phyloP scores from a whole-genome alignment of 768 basidiomycete genomes.

The Tubosaeta sp. region DNA sequence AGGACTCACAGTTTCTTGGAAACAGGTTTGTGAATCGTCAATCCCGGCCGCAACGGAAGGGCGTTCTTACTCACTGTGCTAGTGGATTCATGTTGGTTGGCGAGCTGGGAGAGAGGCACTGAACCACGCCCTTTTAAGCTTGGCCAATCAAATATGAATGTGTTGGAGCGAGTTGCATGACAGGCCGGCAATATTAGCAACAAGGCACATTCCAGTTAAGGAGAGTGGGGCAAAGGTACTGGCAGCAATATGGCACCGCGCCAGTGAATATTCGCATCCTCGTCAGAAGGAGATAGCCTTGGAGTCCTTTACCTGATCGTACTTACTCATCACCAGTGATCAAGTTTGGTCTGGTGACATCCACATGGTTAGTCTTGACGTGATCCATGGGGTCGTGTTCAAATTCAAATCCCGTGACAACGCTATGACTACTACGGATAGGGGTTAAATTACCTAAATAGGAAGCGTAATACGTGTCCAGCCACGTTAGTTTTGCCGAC shows the following conservation, averaged over 20 bases:
- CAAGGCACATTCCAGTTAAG: neutral
- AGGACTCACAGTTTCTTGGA: constrained; percentile 17
- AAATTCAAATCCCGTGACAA: neutral
- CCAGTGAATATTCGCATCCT: neutral
- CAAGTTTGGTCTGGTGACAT: neutral
- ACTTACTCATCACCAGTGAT: too few relatives aligned
- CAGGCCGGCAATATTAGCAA: neutral
- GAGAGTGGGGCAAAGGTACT: neutral
- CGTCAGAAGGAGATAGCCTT: neutral
- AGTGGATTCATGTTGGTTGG: constrained; percentile 4
- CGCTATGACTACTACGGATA: neutral
- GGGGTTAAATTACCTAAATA: neutral
- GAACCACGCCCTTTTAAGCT: neutral
- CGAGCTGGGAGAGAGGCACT: neutral
- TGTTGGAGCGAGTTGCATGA: neutral
- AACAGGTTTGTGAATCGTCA: neutral
- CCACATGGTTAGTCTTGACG: too few relatives aligned
- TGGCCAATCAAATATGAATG: neutral
- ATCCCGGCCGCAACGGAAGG: neutral
- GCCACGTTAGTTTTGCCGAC: constrained; percentile 17
- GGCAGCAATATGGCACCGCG: neutral
- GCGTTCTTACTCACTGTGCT: constrained; percentile 14
- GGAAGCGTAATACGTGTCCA: constrained; percentile 18
- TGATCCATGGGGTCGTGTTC: too few relatives aligned
- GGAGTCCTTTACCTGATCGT: neutral